Evolutionary conservation across 2,329 filamentous ascomycete genomes (phyloP).

Genomic region (Xylaria hypoxylon): DNA sequence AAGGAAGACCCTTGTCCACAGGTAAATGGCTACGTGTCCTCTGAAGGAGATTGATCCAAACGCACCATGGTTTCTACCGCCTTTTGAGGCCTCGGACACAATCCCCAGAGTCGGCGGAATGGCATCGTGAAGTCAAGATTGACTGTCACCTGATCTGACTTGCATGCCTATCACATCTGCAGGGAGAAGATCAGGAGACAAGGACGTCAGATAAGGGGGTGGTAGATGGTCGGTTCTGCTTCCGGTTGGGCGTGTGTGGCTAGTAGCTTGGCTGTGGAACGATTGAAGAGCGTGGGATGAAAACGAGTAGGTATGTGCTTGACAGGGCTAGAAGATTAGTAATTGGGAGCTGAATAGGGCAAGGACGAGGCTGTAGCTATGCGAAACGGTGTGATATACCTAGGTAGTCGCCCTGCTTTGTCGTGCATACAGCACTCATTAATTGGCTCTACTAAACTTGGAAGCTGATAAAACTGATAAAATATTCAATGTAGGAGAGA

Average conservation of each 20-base stretch:
- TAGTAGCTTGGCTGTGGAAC: conserved; percentile 34
- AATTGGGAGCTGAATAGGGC: neutral
- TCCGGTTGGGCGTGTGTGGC: conserved; percentile 35
- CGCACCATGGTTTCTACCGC: neutral
- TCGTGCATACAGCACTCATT: conserved; percentile 1
- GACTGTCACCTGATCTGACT: conserved; percentile 36
- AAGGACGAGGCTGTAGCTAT: conserved; percentile 22
- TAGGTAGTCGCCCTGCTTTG: conserved; percentile 5
- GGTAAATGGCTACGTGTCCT: neutral
- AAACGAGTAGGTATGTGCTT: neutral
- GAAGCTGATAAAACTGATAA: no score
- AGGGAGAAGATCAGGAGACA: conserved; percentile 38
- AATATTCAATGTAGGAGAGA: no score
- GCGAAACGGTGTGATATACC: neutral
- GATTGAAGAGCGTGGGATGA: conserved; percentile 32
- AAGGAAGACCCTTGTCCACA: conserved; percentile 21
- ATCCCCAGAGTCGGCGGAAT: conserved; percentile 3
- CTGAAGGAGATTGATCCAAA: neutral
- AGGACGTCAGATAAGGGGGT: conserved; percentile 36
- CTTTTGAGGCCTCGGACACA: neutral
- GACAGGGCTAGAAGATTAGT: conserved; percentile 18
- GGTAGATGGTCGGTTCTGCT: conserved; percentile 35
- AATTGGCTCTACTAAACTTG: no score
- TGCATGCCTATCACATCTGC: conserved; percentile 34
- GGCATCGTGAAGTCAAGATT: conserved; percentile 32